Evolutionary conservation across 2,329 filamentous ascomycete species (phyloP), one percentile per base, ranked within the genome.

Genomic region (Myotisia sp.): DNA sequence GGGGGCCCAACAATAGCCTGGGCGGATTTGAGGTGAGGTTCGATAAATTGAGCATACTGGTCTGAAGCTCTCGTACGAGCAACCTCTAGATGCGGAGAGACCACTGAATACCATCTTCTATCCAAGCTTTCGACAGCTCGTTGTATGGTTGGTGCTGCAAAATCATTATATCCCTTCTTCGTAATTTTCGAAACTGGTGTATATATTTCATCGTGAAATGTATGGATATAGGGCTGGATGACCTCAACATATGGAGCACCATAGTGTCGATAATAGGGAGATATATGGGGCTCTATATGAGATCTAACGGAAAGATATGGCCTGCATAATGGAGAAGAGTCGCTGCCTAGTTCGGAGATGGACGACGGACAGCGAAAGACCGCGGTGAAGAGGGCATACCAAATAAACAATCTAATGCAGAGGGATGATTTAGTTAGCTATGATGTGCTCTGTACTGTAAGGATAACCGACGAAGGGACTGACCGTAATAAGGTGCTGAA

Each of bases 221-320:
- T 53, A 13, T 68, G 59, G 36, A 68, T 58, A 58, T 95, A 93
- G 1, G 87, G 87, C 40, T 71, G 74, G 22, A 71, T 77, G 32
- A 73, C 62, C 23, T 86, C 70, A 41, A 93, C 73, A 51, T 94
- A 90, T 2, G 84, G 82, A 4, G 78, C 79, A 16, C 82, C 78
- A 50, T 94, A 92, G 38, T 71, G 58, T 45, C 87, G 64, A 57
- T 94, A 95, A 59, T 92, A 92, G 2, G 86, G 87, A 47, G 77
- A 68, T 20, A 92, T 50, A 54, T 87, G 78, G 3, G 90, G 90
- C 17, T 73, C 60, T 39, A 86, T 63, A 37, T 67, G 76, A 63
- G 63, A 74, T 47, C 60, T 74, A 59, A 62, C 79, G 68, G 68
- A 58, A 21, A 77, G 51, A 47, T 94, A 94, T 6, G 81, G 77